Conservation (phyloP, 352 stramenopile species). For the Phytophthora kernoviae region DNA sequence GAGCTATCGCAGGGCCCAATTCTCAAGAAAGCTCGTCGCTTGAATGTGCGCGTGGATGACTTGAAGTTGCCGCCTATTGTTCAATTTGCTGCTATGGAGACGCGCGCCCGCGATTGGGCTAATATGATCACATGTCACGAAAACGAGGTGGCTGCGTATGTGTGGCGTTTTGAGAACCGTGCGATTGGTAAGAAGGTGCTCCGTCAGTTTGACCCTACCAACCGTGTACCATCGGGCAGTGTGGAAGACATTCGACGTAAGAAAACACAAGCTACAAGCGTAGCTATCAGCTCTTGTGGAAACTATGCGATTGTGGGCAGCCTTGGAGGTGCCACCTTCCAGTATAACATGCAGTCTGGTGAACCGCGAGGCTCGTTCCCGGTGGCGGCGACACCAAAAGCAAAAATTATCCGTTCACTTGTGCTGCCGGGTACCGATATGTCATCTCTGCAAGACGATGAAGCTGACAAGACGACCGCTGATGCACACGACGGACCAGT, state of each 20-base stretch:
- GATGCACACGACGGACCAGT: slow-evolving; percentile 80
- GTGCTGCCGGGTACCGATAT: slow-evolving; percentile 57
- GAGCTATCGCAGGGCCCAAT: slow-evolving; percentile 92
- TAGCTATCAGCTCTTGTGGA: slow-evolving; percentile 91
- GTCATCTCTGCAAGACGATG: slow-evolving; percentile 34
- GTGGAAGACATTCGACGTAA: slow-evolving; percentile 66
- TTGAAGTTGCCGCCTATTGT: slow-evolving; percentile 93
- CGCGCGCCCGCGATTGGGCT: slow-evolving; percentile 88
- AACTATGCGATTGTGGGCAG: slow-evolving; percentile 95
- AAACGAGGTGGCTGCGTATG: slow-evolving; percentile 92
- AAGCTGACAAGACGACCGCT: slow-evolving; percentile 32
- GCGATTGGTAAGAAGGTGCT: slow-evolving; percentile 95
- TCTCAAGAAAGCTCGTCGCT: slow-evolving; percentile 90
- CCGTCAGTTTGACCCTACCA: slow-evolving; percentile 82
- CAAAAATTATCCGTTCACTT: slow-evolving; percentile 68
- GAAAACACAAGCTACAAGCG: slow-evolving; percentile 70
- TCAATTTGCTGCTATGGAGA: slow-evolving; percentile 92
- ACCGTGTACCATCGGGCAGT: slow-evolving; percentile 61
- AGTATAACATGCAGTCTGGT: slow-evolving; percentile 97
- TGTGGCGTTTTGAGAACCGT: slow-evolving; percentile 93
- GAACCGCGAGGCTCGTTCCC: slow-evolving; percentile 92
- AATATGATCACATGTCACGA: slow-evolving; percentile 96
- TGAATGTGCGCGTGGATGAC: slow-evolving; percentile 85
- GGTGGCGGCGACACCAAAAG: slow-evolving; percentile 69
- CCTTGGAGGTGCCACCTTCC: slow-evolving; percentile 91